A percentile compares a stretch with the other conserved stretches of the same genome.
These are phyloP conservation scores for Clarireedia paspali DNA, from an alignment of 2,329 filamentous ascomycete species.

Conservation along the genomic window DNA sequence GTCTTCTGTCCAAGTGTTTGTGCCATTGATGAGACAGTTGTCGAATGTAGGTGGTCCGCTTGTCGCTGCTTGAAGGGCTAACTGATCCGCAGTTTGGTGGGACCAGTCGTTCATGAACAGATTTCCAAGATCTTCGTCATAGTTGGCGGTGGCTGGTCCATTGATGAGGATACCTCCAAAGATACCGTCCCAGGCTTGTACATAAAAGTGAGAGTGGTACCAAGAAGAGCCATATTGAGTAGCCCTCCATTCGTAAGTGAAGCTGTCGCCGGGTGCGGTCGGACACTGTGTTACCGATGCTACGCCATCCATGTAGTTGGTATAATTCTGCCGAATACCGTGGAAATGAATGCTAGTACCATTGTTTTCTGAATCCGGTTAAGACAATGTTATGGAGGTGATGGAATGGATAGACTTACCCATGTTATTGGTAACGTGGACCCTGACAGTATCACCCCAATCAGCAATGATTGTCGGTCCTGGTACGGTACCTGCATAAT, in stretches of 20 bases:
- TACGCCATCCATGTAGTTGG: conserved; percentile 35
- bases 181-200: conserved; percentile 45
- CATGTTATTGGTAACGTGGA: background rate
- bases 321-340: conserved; percentile 36
- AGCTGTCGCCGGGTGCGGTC: conserved; percentile 33
- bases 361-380: conserved; percentile 28
- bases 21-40: conserved; percentile 24
- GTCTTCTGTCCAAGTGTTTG: conserved; percentile 7
- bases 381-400: too few species aligned
- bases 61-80: conserved; percentile 14
- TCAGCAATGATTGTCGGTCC: conserved; percentile 28
- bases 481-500: conserved; percentile 17
- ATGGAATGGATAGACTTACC: too few species aligned
- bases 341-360: conserved; percentile 36
- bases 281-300: conserved; percentile 53
- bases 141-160: conserved; percentile 48
- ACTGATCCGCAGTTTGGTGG: conserved; percentile 19
- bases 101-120: conserved; percentile 31
- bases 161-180: conserved; percentile 54
- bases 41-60: conserved; percentile 24
- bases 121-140: conserved; percentile 53
- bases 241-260: conserved; percentile 15
- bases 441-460: conserved; percentile 32
- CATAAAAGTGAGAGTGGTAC: conserved; percentile 45
- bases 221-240: conserved; percentile 10